Conservation (phyloP, 169 alveolate species). For the Perkinsus marinus region DNA sequence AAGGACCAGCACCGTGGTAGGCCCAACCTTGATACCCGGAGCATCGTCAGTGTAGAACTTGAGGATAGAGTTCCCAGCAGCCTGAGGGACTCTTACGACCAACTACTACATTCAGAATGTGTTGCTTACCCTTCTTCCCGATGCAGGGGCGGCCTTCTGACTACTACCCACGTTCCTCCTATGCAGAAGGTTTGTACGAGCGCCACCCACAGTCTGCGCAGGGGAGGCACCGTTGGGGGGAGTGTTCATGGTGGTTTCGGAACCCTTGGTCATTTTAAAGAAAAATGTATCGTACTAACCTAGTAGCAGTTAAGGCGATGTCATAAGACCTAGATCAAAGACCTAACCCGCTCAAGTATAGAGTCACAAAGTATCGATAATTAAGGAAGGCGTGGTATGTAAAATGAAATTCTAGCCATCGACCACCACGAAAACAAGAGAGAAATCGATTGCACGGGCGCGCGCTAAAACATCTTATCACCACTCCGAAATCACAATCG, state of each 20-base stretch:
- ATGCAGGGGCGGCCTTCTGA: neutral
- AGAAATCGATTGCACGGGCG: no score
- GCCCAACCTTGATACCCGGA: constrained; percentile 30
- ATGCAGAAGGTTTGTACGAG: neutral
- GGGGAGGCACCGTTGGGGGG: neutral
- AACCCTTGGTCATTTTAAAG: neutral
- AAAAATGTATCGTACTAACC: neutral
- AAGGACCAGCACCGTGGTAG: constrained; percentile 27
- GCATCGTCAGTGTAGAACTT: constrained; percentile 18
- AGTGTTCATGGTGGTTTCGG: neutral
- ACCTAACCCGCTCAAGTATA: no score
- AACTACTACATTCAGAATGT: neutral
- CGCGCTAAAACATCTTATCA: no score
- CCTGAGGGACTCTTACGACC: neutral
- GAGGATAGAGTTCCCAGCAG: neutral
- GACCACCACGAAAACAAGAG: no score
- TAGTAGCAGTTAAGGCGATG: no score
- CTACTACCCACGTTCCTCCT: neutral
- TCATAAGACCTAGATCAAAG: no score
- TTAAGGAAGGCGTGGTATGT: no score
- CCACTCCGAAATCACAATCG: no score
- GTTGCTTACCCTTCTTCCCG: neutral
- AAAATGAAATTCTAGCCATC: no score
- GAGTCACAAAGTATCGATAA: no score
- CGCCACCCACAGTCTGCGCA: neutral